Percentiles rank a stretch among this genome's conserved stretches.
phyloP scores from a whole-genome alignment of 345 rosid species.

The Clarkia xantiana region DNA sequence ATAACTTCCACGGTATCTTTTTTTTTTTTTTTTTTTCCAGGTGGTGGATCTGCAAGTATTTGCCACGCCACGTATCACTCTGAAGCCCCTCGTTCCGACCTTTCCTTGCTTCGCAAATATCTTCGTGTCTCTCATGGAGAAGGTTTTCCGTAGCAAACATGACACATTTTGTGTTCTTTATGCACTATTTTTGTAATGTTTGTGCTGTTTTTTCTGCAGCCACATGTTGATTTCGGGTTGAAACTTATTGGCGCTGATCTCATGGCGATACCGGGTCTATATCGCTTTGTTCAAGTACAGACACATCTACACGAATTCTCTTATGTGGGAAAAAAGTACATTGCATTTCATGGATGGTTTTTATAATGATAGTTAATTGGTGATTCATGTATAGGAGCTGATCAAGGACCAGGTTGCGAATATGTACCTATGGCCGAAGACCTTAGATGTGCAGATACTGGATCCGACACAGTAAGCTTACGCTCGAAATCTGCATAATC shows the following conservation, averaged over 20 bases:
- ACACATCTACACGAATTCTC: too few relatives aligned
- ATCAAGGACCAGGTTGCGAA: slow-evolving; percentile 89
- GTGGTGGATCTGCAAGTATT: slow-evolving; percentile 88
- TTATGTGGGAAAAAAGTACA: too few relatives aligned
- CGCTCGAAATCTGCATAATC: too few relatives aligned
- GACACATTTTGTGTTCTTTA: too few relatives aligned
- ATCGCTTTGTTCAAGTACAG: slow-evolving; percentile 90
- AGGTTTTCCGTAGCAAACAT: slow-evolving; percentile 25
- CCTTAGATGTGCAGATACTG: slow-evolving; percentile 56
- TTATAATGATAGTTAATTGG: too few relatives aligned
- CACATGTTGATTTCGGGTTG: slow-evolving; percentile 89
- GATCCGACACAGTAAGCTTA: slow-evolving; percentile 76
- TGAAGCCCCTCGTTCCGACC: slow-evolving; percentile 87
- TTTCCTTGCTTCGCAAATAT: slow-evolving; percentile 95
- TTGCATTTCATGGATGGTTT: too few relatives aligned
- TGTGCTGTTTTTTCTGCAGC: slow-evolving; percentile 38
- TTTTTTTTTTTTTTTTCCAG: too few relatives aligned
- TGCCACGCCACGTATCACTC: slow-evolving; percentile 78
- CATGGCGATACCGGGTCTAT: slow-evolving; percentile 95
- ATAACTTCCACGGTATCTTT: too few relatives aligned
- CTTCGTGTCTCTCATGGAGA: slow-evolving; percentile 82
- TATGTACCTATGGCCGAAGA: slow-evolving; percentile 96
- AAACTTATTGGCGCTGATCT: slow-evolving; percentile 91
- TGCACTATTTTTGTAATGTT: too few relatives aligned
- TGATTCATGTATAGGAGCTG: slow-evolving; percentile 65